Conservation (phyloP, 768 basidiomycete genomes). For the Dioszegia hungarica region DNA sequence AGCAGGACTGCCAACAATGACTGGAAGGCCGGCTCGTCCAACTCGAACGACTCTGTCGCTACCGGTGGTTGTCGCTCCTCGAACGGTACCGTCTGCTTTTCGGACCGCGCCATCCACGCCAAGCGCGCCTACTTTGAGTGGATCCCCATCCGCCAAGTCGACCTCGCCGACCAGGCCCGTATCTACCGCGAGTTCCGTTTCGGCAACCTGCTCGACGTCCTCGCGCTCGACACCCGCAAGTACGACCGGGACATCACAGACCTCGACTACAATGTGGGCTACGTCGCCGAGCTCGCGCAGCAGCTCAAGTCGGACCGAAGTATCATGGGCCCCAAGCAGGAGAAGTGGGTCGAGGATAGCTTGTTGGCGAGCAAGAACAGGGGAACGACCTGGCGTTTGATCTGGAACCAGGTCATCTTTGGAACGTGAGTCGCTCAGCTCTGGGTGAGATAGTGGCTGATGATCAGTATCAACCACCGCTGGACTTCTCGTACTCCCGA, state of each 20-base stretch:
- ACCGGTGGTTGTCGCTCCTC: constrained; percentile 22
- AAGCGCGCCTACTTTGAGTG: constrained; percentile 49
- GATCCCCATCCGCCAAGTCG: constrained; percentile 56
- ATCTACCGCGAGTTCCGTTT: constrained; percentile 65
- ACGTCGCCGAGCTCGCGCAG: constrained; percentile 53
- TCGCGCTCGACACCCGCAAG: constrained; percentile 60
- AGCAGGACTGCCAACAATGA: constrained; percentile 56
- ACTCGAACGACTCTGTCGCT: constrained; percentile 56
- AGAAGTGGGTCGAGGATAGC: constrained; percentile 57
- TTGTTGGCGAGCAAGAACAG: constrained; percentile 54
- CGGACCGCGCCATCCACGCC: constrained; percentile 60
- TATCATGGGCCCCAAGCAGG: constrained; percentile 58
- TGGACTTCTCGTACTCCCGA: constrained; percentile 41
- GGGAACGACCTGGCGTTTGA: constrained; percentile 57
- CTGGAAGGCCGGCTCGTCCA: constrained; percentile 59
- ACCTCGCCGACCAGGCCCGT: constrained; percentile 56
- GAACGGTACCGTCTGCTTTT: constrained; percentile 57
- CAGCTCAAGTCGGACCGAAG: constrained; percentile 52
- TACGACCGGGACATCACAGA: constrained; percentile 58
- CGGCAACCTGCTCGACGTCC: constrained; percentile 59
- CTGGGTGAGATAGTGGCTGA: background rate
- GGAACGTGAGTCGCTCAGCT: constrained; percentile 14
- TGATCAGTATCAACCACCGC: constrained; percentile 51
- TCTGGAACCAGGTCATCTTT: constrained; percentile 61
- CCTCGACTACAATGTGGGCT: constrained; percentile 56